Evolutionary conservation across 371 early-diverging fungal genomes (phyloP).

Genomic region (Rozella allomycis): DNA sequence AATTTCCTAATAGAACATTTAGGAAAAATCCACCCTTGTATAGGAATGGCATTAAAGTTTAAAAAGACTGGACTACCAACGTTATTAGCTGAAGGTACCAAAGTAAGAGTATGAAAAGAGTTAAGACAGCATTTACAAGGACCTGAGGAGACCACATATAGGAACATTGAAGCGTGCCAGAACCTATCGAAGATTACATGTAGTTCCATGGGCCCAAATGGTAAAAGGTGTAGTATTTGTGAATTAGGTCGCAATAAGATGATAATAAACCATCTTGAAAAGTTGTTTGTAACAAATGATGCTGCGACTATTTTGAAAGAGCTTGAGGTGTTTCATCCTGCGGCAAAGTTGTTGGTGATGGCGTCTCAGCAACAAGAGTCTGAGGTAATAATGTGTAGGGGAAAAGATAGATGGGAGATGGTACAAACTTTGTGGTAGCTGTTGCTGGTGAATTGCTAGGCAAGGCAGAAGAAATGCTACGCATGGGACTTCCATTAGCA

Average conservation of each 20-base stretch:
- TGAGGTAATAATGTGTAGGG: slow-evolving; percentile 34
- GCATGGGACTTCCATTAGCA: slow-evolving; percentile 80
- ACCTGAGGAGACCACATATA: slow-evolving; percentile 80
- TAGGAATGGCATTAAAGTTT: slow-evolving; percentile 89
- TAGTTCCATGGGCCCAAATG: slow-evolving; percentile 90
- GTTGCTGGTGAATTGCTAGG: slow-evolving; percentile 81
- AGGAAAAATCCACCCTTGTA: no score
- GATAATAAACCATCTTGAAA: slow-evolving; percentile 92
- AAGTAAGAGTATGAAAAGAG: slow-evolving; percentile 23
- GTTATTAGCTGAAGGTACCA: slow-evolving; percentile 90
- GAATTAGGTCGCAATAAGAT: slow-evolving; percentile 89
- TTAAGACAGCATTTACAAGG: slow-evolving; percentile 63
- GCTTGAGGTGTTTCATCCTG: slow-evolving; percentile 94
- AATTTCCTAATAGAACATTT: no score
- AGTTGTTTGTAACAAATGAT: slow-evolving; percentile 95
- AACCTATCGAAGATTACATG: slow-evolving; percentile 76
- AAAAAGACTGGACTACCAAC: slow-evolving; percentile 66
- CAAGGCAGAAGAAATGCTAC: slow-evolving; percentile 72
- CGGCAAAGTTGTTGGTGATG: slow-evolving; percentile 87
- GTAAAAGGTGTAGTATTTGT: slow-evolving; percentile 20
- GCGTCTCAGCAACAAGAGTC: slow-evolving; percentile 95
- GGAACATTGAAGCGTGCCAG: slow-evolving; percentile 78
- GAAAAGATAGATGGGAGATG: slow-evolving; percentile 56
- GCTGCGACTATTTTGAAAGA: slow-evolving; percentile 97
- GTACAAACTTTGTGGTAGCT: slow-evolving; percentile 83